Evolutionary conservation across 2,329 filamentous ascomycete genomes (phyloP).

Genomic region (Dactylonectria macrodidyma): DNA sequence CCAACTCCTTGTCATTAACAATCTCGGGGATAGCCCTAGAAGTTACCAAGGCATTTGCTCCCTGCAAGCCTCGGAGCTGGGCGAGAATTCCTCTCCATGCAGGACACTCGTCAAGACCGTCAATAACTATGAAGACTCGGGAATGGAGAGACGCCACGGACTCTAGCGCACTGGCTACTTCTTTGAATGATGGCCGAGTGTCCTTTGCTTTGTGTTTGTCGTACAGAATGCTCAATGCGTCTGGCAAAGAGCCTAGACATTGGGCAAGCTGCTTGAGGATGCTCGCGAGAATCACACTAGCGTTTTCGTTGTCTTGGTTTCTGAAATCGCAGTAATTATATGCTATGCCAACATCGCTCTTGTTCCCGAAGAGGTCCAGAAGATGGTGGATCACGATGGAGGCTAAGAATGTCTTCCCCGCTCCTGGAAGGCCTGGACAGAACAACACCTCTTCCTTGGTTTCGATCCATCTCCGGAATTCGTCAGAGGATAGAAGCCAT

Average conservation of each 20-base stretch:
- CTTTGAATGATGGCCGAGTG: conserved; percentile 8
- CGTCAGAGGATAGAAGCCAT: conserved; percentile 11
- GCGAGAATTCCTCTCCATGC: neutral
- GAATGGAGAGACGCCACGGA: conserved; percentile 13
- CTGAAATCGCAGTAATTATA: conserved; percentile 18
- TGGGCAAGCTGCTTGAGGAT: conserved; percentile 21
- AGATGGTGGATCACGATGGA: conserved; percentile 16
- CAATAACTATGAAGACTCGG: conserved; percentile 13
- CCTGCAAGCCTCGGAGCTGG: neutral
- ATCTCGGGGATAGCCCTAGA: conserved; percentile 1
- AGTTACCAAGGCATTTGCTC: conserved; percentile 9
- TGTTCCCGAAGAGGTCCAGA: neutral
- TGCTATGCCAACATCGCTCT: conserved; percentile 4
- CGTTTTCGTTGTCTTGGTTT: conserved; percentile 1
- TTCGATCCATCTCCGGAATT: conserved; percentile 4
- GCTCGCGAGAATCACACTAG: conserved; percentile 3
- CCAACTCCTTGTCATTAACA: neutral
- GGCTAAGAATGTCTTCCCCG: conserved; percentile 18
- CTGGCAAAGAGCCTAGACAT: conserved; percentile 7
- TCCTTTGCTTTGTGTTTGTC: conserved; percentile 13
- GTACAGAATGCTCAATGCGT: conserved; percentile 7
- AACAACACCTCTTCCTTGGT: conserved; percentile 13
- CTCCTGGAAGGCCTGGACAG: conserved; percentile 21
- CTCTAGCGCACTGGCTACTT: neutral
- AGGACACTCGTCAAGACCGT: conserved; percentile 24